A percentile compares a stretch with the other conserved stretches of the same genome.
Evolutionary conservation across 176 grass and related monocot genomes (phyloP).

Genomic region (Musa itinerans): DNA sequence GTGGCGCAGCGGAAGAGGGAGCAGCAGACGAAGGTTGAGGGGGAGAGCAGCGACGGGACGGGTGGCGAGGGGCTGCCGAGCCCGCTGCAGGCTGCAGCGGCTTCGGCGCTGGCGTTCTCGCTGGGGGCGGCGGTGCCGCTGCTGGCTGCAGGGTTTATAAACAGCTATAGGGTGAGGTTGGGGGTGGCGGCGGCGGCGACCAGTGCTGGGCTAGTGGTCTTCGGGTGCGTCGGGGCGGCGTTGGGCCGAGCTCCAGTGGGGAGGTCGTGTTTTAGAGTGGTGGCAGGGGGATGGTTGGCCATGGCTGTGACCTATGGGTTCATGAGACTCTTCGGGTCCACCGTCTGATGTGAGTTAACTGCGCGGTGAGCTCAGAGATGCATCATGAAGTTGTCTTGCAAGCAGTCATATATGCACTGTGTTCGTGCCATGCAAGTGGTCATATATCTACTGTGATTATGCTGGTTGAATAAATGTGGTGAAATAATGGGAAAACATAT

Average conservation of each 20-base stretch:
- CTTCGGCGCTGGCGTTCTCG: constrained; percentile 56
- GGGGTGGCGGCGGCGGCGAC: constrained; percentile 30
- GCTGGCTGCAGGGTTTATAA: constrained; percentile 44
- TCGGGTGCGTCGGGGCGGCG: constrained; percentile 33
- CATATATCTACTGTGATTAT: no score
- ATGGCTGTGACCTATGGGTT: constrained; percentile 63
- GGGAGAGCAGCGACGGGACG: not conserved
- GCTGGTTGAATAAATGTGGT: no score
- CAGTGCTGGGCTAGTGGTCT: constrained; percentile 25
- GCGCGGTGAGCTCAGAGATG: no score
- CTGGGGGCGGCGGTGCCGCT: constrained; percentile 36
- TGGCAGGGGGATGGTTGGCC: constrained; percentile 39
- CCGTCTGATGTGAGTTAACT: constrained; percentile 17
- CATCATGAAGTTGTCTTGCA: no score
- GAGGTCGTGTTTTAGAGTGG: constrained; percentile 32
- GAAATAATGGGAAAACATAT: no score
- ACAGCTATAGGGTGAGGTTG: constrained; percentile 32
- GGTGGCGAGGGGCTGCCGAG: constrained; percentile 19
- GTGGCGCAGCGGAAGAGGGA: constrained; percentile 31
- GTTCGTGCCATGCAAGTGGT: no score
- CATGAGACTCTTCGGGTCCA: constrained; percentile 38
- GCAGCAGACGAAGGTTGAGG: not conserved
- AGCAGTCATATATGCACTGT: no score
- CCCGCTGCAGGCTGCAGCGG: constrained; percentile 41
- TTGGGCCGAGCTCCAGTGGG: constrained; percentile 22